These are phyloP conservation scores for Kodamaea ohmeri DNA, from an alignment of 1,139 yeast species.

Conservation along the genomic window DNA sequence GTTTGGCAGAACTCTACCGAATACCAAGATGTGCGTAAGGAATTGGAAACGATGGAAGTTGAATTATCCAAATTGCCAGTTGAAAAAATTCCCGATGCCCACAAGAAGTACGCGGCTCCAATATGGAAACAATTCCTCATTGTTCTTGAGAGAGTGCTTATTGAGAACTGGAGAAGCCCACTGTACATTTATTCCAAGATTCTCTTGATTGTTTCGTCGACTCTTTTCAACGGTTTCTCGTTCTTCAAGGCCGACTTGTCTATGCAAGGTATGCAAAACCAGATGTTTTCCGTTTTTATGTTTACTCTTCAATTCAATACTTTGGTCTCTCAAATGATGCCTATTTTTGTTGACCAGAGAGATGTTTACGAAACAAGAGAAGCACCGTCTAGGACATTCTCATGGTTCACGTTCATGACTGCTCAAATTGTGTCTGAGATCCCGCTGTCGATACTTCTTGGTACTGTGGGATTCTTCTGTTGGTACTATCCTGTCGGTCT, in stretches of 20 bases:
- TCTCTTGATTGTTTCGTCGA: slow-evolving; percentile 47
- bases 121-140: slow-evolving; percentile 45
- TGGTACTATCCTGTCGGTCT: slow-evolving; percentile 45
- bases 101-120: slow-evolving; percentile 44
- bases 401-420: slow-evolving; percentile 46
- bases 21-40: slow-evolving; percentile 40
- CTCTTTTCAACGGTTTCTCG: slow-evolving; percentile 71
- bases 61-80: slow-evolving; percentile 40
- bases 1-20: slow-evolving; percentile 66
- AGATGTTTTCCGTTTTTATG: slow-evolving; percentile 57
- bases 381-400: slow-evolving; percentile 62
- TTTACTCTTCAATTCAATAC: slow-evolving; percentile 48
- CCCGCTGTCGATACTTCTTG: slow-evolving; percentile 34
- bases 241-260: slow-evolving; percentile 67
- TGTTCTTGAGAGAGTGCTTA: slow-evolving; percentile 55
- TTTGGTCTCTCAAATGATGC: slow-evolving; percentile 70
- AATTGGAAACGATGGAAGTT: slow-evolving; percentile 43
- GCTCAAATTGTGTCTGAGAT: slow-evolving; percentile 38
- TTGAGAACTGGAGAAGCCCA: slow-evolving; percentile 78
- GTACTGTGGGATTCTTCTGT: slow-evolving; percentile 36
- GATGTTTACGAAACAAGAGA: slow-evolving; percentile 66
- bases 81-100: slow-evolving; percentile 32
- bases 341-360: slow-evolving; percentile 68
- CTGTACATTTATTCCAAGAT: slow-evolving; percentile 65
- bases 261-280: slow-evolving; percentile 58